Conservation (phyloP, 2,329 filamentous ascomycete genomes). For the Whalleya microplaca region DNA sequence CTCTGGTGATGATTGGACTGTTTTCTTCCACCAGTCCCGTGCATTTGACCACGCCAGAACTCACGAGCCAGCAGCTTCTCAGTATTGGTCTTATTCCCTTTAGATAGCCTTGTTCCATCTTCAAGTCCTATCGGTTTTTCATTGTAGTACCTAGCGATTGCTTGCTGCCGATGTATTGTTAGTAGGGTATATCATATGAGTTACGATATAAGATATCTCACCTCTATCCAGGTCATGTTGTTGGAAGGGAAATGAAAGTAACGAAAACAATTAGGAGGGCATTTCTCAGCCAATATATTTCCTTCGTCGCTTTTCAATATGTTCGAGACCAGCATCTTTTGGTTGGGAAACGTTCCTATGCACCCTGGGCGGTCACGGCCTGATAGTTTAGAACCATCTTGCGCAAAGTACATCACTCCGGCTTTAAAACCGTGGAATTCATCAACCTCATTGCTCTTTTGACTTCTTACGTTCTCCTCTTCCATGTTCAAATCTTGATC, state of each 20-base stretch:
- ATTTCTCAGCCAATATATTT: neutral
- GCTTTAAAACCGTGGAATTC: too few species aligned
- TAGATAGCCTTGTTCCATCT: neutral
- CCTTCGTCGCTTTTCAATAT: neutral
- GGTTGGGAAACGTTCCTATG: neutral
- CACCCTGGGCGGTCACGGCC: too few species aligned
- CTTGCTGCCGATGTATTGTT: neutral
- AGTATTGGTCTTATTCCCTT: neutral
- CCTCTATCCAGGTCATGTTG: conserved; percentile 17
- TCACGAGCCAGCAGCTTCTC: conserved; percentile 7
- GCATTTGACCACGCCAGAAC: conserved; percentile 15
- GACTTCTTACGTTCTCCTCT: too few species aligned
- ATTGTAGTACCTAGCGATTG: conserved; percentile 8
- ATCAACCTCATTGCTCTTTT: too few species aligned
- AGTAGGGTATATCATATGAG: too few species aligned
- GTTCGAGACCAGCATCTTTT: conserved; percentile 3
- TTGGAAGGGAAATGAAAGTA: conserved; percentile 18
- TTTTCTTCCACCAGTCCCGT: neutral
- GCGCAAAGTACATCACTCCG: too few species aligned
- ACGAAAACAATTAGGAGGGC: neutral
- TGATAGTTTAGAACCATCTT: too few species aligned
- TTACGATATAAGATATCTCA: neutral
- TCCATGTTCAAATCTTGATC: too few species aligned
- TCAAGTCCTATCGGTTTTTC: neutral
- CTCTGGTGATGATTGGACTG: neutral